Evolutionary conservation across 441 rosid species (phyloP).

Genomic region (Jatropha podagrica): DNA sequence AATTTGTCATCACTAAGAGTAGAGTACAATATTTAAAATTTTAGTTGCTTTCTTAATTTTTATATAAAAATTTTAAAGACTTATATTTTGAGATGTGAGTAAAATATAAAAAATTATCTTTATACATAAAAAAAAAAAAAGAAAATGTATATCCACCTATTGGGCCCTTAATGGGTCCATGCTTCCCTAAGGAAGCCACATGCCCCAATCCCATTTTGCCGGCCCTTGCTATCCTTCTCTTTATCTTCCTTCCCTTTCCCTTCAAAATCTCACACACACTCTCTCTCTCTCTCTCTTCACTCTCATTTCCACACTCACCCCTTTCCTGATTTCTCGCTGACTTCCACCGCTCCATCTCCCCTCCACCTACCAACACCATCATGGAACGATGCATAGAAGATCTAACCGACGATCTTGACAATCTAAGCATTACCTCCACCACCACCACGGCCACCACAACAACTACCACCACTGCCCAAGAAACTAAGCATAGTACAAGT

Average conservation of each 20-base stretch:
- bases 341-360: not conserved
- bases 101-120: not conserved
- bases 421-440: constrained; percentile 45
- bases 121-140: not conserved
- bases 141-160: constrained; percentile 14
- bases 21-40: no score
- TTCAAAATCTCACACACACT: constrained; percentile 10
- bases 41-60: no score
- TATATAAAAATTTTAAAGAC: no score
- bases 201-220: constrained; percentile 34
- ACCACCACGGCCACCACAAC: constrained; percentile 24
- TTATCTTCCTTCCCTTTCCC: not conserved
- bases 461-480: constrained; percentile 20
- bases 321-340: not conserved
- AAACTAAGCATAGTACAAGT: constrained; percentile 33
- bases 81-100: no score
- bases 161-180: constrained; percentile 21
- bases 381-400: constrained; percentile 37
- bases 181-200: constrained; percentile 18
- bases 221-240: constrained; percentile 14
- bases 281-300: constrained; percentile 6
- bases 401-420: constrained; percentile 39
- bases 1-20: no score
- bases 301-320: not conserved
- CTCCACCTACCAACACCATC: constrained; percentile 10